These are phyloP conservation scores for Microcyclospora tardicrescens DNA, from an alignment of 2,329 filamentous ascomycete genomes.

Conservation along the genomic window DNA sequence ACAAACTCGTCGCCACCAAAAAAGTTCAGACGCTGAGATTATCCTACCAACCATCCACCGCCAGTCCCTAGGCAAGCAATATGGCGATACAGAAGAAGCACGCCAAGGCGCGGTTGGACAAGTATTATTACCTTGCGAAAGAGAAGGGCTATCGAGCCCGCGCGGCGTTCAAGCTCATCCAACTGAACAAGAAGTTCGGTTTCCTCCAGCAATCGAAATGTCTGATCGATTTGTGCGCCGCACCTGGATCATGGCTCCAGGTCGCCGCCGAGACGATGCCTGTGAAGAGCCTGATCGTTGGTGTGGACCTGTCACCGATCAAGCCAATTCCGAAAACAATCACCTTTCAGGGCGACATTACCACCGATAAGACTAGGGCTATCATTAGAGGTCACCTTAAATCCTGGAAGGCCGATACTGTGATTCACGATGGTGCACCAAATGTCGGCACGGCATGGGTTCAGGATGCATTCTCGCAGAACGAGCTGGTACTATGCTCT, in stretches of 20 bases:
- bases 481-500: slow-evolving; percentile 77
- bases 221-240: slow-evolving; percentile 91
- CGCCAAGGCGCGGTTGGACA: slow-evolving; percentile 95
- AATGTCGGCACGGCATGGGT: slow-evolving; percentile 98
- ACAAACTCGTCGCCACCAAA: too few relatives aligned
- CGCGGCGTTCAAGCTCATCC: slow-evolving; percentile 95
- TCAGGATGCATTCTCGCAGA: slow-evolving; percentile 96
- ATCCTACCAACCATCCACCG: too few relatives aligned
- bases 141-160: slow-evolving; percentile 94
- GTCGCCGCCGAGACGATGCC: slow-evolving; percentile 95
- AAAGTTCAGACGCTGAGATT: too few relatives aligned
- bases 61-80: neutral
- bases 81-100: slow-evolving; percentile 99
- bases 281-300: slow-evolving; percentile 74
- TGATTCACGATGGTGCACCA: slow-evolving; percentile 91
- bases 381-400: slow-evolving; percentile 84
- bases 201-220: slow-evolving; percentile 97
- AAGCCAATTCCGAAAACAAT: slow-evolving; percentile 91
- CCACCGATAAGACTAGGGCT: slow-evolving; percentile 85
- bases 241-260: slow-evolving; percentile 93
- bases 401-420: slow-evolving; percentile 90
- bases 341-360: slow-evolving; percentile 95
- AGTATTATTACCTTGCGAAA: slow-evolving; percentile 97
- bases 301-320: slow-evolving; percentile 88
- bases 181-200: slow-evolving; percentile 97